Evolutionary conservation across 345 rosid species (phyloP).

Genomic region (Theobroma cacao): DNA sequence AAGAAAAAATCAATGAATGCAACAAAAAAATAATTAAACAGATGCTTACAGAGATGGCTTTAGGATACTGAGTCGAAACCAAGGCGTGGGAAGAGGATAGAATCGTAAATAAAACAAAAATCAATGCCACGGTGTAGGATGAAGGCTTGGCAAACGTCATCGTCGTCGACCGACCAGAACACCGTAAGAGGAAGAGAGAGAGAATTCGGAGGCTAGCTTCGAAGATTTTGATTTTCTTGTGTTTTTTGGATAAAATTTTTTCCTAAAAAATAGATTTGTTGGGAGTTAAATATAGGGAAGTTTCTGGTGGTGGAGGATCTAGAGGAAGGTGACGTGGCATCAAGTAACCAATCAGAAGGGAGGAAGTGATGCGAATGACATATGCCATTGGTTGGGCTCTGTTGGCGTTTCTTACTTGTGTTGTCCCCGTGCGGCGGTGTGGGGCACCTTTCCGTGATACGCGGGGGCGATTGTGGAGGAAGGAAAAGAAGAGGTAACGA

Average conservation of each 20-base stretch:
- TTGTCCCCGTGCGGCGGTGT: neutral
- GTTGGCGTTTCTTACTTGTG: neutral
- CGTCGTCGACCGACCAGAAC: neutral
- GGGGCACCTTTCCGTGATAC: neutral
- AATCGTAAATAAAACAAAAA: constrained; percentile 36
- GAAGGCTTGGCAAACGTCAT: constrained; percentile 25
- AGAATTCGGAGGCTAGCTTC: neutral
- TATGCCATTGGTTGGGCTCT: constrained; percentile 18
- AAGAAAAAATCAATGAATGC: neutral
- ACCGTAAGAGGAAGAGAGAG: neutral
- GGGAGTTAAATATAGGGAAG: neutral
- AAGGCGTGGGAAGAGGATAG: constrained; percentile 36
- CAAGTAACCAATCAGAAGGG: constrained; percentile 32
- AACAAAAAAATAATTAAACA: neutral
- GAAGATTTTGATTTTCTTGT: neutral
- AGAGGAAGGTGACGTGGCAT: constrained; percentile 50
- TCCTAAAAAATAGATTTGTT: neutral
- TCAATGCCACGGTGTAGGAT: constrained; percentile 17
- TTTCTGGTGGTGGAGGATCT: constrained; percentile 17
- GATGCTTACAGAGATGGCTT: constrained; percentile 77
- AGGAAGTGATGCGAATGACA: constrained; percentile 36
- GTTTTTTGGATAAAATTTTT: neutral
- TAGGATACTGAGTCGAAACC: constrained; percentile 54
- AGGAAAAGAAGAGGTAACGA: neutral
- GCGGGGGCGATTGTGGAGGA: too few species aligned